Base-by-base conservation (phyloP, 352 stramenopile species). In the Peronospora belbahrii region DNA sequence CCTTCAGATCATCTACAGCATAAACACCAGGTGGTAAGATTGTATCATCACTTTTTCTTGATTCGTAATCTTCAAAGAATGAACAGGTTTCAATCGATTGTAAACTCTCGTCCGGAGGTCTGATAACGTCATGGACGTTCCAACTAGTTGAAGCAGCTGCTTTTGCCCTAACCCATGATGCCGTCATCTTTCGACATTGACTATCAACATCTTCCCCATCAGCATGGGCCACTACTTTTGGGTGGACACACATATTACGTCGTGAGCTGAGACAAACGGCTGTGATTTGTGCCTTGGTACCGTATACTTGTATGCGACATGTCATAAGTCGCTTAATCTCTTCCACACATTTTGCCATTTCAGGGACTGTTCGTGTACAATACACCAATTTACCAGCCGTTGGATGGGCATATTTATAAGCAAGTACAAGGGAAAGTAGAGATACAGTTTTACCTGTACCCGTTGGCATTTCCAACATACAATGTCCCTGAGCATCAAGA, bases 291-390 rank as follows among this genome's bases (percentile, higher is more conserved):
- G 69, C 69, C 31, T 64, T 56, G 17, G 66, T 68, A 17, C 74
- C 84, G 22, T 91, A 69, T 25, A 87, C 58, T 51, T 86, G 39
- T 15, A 63, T 51, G 6, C 85, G 67, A 58, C 94, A 95, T 10
- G 55, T 47, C 6, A 98, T 74, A 18, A 99, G 85, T 13, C 83
- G 76, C 64, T 97, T 98, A 48, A 99, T 77, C 69, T 99, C 96
- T 58, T 98, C 92, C 55, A 99, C 85, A 52, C 86, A 97, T 53
- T 97, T 97, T 33, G 95, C 92, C 96, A 99, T 99, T 74, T 99
- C 97, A 0, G 96, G 96, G 15, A 99, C 97, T 4, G 97, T 99
- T 15, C 97, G 94, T 25, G 97, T 99, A 66, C 96, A 99, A 67
- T 99, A 99, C 18, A 99, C 81, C 38, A 99, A 77, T 68, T 99